Percentiles rank a stretch among this genome's conserved stretches.
Evolutionary conservation across 805 yeast species (phyloP).

Genomic region (Yarrowia sp.): DNA sequence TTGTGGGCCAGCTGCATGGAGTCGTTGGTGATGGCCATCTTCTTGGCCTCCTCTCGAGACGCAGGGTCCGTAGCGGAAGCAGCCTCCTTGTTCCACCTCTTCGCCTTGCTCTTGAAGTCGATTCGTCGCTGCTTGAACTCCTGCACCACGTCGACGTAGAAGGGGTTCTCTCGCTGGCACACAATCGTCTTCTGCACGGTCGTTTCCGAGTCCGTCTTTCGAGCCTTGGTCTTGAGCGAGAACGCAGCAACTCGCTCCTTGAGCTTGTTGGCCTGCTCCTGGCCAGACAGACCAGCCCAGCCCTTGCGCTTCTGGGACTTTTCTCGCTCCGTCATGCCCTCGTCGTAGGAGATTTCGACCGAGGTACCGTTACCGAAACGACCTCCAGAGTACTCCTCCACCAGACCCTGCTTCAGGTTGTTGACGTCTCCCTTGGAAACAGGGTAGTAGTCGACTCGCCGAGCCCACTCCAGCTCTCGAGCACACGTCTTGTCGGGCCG

Average conservation of each 20-base stretch:
- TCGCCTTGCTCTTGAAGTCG: constrained; percentile 89
- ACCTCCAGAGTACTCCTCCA: constrained; percentile 72
- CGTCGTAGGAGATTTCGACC: background rate
- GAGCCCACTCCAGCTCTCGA: constrained; percentile 87
- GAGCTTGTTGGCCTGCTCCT: constrained; percentile 73
- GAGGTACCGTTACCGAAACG: constrained; percentile 36
- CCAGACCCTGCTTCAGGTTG: constrained; percentile 81
- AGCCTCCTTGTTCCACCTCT: constrained; percentile 86
- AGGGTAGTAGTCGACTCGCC: constrained; percentile 97
- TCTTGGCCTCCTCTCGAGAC: constrained; percentile 82
- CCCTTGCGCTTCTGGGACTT: constrained; percentile 2
- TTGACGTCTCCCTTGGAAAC: constrained; percentile 87
- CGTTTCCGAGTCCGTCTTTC: constrained; percentile 76
- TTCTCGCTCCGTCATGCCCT: constrained; percentile 7
- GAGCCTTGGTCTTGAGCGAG: constrained; percentile 79
- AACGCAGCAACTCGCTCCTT: constrained; percentile 80
- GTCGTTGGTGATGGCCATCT: constrained; percentile 90
- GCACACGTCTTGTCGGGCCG: constrained; percentile 94
- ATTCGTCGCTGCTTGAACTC: constrained; percentile 94
- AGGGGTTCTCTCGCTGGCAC: constrained; percentile 97
- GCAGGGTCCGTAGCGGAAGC: constrained; percentile 54
- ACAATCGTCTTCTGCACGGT: constrained; percentile 89
- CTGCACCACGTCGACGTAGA: constrained; percentile 91
- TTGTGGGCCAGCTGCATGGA: constrained; percentile 96
- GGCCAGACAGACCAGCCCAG: constrained; percentile 72